Evolutionary conservation across 371 early-diverging fungal species (phyloP).

Genomic region (Mortierella sp.): DNA sequence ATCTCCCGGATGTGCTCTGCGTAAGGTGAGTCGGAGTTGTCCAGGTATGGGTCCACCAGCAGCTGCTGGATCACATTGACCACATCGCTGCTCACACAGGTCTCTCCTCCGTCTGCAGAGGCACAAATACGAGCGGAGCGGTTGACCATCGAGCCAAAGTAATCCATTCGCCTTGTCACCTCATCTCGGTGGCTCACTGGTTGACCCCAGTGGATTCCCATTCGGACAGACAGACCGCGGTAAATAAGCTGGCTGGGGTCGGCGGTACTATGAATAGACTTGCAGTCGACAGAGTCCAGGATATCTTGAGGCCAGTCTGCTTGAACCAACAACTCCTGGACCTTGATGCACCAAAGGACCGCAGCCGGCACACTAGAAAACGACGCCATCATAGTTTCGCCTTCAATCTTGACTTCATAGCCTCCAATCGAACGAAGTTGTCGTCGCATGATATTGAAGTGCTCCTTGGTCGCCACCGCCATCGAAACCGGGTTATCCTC

Average conservation of each 20-base stretch:
- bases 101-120: conserved; percentile 95
- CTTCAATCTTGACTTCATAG: conserved; percentile 98
- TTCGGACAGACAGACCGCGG: conserved; percentile 91
- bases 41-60: conserved; percentile 55
- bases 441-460: conserved; percentile 90
- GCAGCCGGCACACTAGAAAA: conserved; percentile 93
- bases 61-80: conserved; percentile 65
- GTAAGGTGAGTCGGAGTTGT: conserved; percentile 35
- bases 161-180: conserved; percentile 95
- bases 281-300: conserved; percentile 82
- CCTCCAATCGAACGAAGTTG: conserved; percentile 89
- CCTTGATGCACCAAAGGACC: conserved; percentile 91
- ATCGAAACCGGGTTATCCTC: conserved; percentile 91
- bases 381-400: conserved; percentile 96
- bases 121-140: conserved; percentile 89
- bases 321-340: conserved; percentile 87
- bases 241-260: conserved; percentile 74
- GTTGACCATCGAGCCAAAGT: conserved; percentile 96
- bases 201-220: conserved; percentile 96
- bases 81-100: conserved; percentile 80
- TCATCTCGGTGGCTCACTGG: conserved; percentile 94
- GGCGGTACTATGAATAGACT: conserved; percentile 74
- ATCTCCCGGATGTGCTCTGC: conserved; percentile 61
- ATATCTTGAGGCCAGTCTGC: conserved; percentile 96
- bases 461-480: conserved; percentile 91